Evolutionary conservation across 495 filamentous ascomycete species (phyloP).

Genomic region (Friedmanniomyces simplex): DNA sequence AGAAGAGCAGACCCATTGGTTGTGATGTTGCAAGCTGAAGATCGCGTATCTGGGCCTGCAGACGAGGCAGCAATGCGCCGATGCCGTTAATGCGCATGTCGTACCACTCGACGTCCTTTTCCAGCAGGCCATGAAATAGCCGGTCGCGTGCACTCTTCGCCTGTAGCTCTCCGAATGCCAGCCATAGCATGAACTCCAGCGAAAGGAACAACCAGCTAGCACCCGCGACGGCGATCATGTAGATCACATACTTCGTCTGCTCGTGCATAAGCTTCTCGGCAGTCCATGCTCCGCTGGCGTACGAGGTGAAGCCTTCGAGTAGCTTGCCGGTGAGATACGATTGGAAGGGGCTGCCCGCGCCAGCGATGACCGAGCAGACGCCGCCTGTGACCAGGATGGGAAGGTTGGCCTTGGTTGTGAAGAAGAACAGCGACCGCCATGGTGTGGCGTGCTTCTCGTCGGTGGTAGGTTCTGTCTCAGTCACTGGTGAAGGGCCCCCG

Average conservation of each 20-base stretch:
- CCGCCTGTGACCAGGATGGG: slow-evolving; percentile 42
- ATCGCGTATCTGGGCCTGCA: slow-evolving; percentile 71
- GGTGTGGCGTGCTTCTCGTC: background rate
- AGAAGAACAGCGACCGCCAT: slow-evolving; percentile 54
- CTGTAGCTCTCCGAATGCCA: slow-evolving; percentile 72
- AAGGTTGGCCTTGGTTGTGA: slow-evolving; percentile 56
- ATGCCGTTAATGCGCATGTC: slow-evolving; percentile 63
- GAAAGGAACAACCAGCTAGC: slow-evolving; percentile 55
- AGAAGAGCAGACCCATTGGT: slow-evolving; percentile 58
- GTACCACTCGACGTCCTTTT: slow-evolving; percentile 74
- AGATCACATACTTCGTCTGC: slow-evolving; percentile 47
- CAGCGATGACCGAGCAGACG: slow-evolving; percentile 48
- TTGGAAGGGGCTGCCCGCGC: slow-evolving; percentile 50
- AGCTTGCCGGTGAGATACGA: slow-evolving; percentile 65
- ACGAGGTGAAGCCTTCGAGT: slow-evolving; percentile 61
- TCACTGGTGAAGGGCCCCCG: background rate
- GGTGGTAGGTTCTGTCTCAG: background rate
- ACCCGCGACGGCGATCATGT: slow-evolving; percentile 50
- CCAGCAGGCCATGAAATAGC: slow-evolving; percentile 57
- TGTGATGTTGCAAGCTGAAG: slow-evolving; percentile 71
- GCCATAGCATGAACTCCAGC: slow-evolving; percentile 55
- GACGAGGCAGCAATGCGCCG: slow-evolving; percentile 54
- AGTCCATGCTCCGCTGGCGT: slow-evolving; percentile 45
- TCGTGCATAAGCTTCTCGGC: slow-evolving; percentile 42
- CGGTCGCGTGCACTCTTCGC: slow-evolving; percentile 50